Conservation (phyloP, 768 basidiomycete genomes). For the Boletellus emodensis region DNA sequence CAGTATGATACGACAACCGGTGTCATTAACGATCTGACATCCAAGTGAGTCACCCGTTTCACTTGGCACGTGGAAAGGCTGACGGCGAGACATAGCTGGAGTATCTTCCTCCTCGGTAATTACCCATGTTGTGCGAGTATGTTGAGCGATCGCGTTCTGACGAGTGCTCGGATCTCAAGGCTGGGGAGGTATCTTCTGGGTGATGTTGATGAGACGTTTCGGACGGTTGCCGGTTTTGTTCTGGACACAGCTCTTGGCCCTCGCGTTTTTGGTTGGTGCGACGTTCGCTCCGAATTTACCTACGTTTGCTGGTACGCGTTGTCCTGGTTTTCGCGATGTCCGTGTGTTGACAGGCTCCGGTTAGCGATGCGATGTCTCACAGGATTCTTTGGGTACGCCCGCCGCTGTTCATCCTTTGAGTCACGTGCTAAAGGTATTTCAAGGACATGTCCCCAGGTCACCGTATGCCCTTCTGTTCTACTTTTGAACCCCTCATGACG, state of each 20-base stretch:
- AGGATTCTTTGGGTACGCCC: slow-evolving; percentile 29
- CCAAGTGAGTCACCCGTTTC: slow-evolving; percentile 26
- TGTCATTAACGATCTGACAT: slow-evolving; percentile 50
- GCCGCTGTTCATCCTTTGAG: background rate
- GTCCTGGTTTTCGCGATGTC: background rate
- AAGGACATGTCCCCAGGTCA: slow-evolving; percentile 51
- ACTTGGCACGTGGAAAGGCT: background rate
- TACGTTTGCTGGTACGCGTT: slow-evolving; percentile 41
- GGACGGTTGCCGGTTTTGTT: slow-evolving; percentile 30
- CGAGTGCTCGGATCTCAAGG: slow-evolving; percentile 9
- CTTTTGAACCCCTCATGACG: no score
- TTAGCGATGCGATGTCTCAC: slow-evolving; percentile 32
- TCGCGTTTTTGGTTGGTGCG: slow-evolving; percentile 48
- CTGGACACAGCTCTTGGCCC: slow-evolving; percentile 36
- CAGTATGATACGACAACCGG: slow-evolving; percentile 44
- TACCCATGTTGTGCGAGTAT: background rate
- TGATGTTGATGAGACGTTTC: slow-evolving; percentile 29
- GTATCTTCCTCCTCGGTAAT: slow-evolving; percentile 44
- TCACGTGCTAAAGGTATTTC: background rate
- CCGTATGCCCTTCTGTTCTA: slow-evolving; percentile 24
- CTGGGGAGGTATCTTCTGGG: slow-evolving; percentile 29
- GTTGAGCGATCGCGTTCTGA: slow-evolving; percentile 3
- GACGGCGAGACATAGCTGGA: slow-evolving; percentile 33
- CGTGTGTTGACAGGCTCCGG: background rate
- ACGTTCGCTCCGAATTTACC: slow-evolving; percentile 47